Evolutionary conservation across 2,329 filamentous ascomycete genomes (phyloP), one percentile per base, ranked within the genome.

Genomic region (Paraconiothyrium brasiliense): DNA sequence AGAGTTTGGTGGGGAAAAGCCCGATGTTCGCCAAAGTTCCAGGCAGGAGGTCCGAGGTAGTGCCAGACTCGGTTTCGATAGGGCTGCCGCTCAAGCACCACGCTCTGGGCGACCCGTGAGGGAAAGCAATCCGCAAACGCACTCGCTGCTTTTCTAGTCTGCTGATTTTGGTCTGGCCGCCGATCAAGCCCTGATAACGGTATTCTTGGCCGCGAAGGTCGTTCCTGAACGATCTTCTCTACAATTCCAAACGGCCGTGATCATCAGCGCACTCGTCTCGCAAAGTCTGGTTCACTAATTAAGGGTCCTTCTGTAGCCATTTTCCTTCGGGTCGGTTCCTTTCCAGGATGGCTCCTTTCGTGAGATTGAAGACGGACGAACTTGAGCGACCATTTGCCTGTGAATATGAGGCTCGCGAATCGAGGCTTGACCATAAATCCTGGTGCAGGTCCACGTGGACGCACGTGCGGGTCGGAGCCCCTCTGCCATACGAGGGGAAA

Each of bases 1-100:
- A 43, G 24, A 54, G 50, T 41, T 54, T 54, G 13, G 35, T 9
- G 10, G 35, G 35, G 14, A 5, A 54, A 32, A 37, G 13, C 20
- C 50, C 34, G 14, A 22, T 34, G 20, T 20, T 54, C 20, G 10
- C 20, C 27, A 43, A n/a, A 30, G 50, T 44, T 54, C 22, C 35
- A 54, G 50, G 22, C 43, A 32, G n/a, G 50, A 43, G n/a, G 8
- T 20, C 50, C 35, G 49, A 41, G 24, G 8, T 41, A 52, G 8
- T 24, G 35, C 32, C 20, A 43, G 14, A 32, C 50, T 52, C n/a
- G 8, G 20, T n/a, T 43, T 43, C 24, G 24, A n/a, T 41, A 34
- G 24, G 34, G 37, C 22, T n/a, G 37, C 5, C 5, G 49, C 22
- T 16, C 50, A 22, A 32, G 37, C 10, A 30, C 14, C 20, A 52